Percentiles rank a stretch among this genome's conserved stretches.
Evolutionary conservation across 768 basidiomycete genomes (phyloP).

Genomic region (Lenzites betulinus): DNA sequence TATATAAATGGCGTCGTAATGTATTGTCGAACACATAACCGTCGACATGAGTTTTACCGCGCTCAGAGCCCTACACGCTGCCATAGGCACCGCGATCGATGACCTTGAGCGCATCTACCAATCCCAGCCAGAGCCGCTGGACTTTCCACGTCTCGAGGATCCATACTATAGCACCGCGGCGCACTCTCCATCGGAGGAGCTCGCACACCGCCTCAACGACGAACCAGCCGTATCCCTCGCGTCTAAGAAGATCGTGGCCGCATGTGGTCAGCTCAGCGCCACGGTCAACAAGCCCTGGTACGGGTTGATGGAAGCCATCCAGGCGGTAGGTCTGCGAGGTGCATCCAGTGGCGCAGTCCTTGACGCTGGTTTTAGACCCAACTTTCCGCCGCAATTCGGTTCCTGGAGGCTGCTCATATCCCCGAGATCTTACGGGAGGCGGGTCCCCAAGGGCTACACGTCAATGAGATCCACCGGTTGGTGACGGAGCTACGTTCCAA

Average conservation of each 20-base stretch:
- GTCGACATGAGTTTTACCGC: constrained; percentile 53
- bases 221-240: constrained; percentile 62
- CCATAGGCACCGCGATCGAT: constrained; percentile 66
- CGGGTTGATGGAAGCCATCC: constrained; percentile 66
- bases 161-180: constrained; percentile 6
- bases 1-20: neutral
- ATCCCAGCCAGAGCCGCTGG: constrained; percentile 1
- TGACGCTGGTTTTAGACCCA: constrained; percentile 51
- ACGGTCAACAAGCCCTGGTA: constrained; percentile 72
- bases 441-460: constrained; percentile 54
- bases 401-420: constrained; percentile 71
- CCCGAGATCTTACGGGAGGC: constrained; percentile 70
- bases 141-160: constrained; percentile 13
- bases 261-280: constrained; percentile 64
- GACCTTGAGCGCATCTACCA: constrained; percentile 60
- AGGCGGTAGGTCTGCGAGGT: constrained; percentile 62
- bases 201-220: constrained; percentile 53
- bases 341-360: too few relatives aligned
- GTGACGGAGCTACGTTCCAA: constrained; percentile 34
- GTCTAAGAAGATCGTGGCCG: constrained; percentile 64
- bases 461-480: constrained; percentile 37
- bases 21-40: neutral
- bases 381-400: constrained; percentile 69
- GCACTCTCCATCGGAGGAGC: neutral
- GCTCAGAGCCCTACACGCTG: constrained; percentile 60